Percentiles rank a stretch among this genome's conserved stretches.
Conservation (phyloP, 805 yeast genomes). For the Nakazawaea wyomingensis region DNA sequence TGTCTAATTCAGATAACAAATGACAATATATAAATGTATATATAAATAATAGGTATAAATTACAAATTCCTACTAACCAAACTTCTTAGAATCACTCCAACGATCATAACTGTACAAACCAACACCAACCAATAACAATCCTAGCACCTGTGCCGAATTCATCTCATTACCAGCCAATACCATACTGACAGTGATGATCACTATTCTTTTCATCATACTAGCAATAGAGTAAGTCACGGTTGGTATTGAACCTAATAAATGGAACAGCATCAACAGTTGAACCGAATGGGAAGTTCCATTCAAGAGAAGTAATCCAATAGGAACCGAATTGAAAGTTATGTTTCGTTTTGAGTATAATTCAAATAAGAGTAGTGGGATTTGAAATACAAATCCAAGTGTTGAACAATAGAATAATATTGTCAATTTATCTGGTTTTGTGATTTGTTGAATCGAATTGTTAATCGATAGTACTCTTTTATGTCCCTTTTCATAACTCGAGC, state of each 20-base stretch:
- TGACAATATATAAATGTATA: no score
- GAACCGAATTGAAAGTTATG: conserved; percentile 29
- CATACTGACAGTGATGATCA: conserved; percentile 75
- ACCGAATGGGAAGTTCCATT: conserved; percentile 75
- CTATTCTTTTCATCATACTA: conserved; percentile 82
- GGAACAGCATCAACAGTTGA: conserved; percentile 79
- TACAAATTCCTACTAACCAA: neutral
- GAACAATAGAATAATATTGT: conserved; percentile 81
- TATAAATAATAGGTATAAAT: neutral
- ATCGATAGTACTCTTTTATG: neutral
- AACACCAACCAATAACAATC: conserved; percentile 43
- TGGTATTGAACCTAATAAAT: conserved; percentile 72
- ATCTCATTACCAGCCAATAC: conserved; percentile 48
- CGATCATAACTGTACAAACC: conserved; percentile 63
- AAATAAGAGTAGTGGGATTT: conserved; percentile 67
- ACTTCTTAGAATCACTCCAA: conserved; percentile 34
- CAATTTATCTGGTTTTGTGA: conserved; percentile 65
- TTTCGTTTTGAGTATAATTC: conserved; percentile 41
- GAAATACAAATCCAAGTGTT: conserved; percentile 59
- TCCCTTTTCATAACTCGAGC: conserved; percentile 8
- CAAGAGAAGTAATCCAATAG: conserved; percentile 46
- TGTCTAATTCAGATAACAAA: no score
- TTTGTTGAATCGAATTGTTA: conserved; percentile 9
- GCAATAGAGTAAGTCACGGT: conserved; percentile 86
- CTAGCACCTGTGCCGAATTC: conserved; percentile 41